phyloP scores from a whole-genome alignment of 1,284 basidiomycete genomes.

The Heterobasidion parviporum region DNA sequence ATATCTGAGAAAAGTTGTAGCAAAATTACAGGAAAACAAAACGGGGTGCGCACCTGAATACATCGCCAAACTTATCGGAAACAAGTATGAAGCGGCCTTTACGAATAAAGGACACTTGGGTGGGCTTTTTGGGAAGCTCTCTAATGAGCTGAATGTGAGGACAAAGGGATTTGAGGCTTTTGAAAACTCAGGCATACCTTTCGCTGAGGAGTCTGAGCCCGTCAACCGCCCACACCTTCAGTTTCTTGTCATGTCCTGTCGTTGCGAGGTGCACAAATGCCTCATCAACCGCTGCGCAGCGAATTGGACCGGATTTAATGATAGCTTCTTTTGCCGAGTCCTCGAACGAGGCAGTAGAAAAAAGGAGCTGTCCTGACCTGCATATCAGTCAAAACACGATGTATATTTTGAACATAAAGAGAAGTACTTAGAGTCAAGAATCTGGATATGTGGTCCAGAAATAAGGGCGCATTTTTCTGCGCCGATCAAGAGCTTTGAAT shows the following conservation, averaged over 20 bases:
- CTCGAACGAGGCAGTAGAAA: conserved; percentile 31
- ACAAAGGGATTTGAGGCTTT: background rate
- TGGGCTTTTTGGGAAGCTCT: conserved; percentile 72
- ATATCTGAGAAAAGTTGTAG: conserved; percentile 32
- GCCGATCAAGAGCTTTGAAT: conserved; percentile 36
- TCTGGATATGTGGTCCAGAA: conserved; percentile 53
- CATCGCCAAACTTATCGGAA: conserved; percentile 84
- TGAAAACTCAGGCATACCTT: conserved; percentile 36
- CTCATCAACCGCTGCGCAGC: conserved; percentile 47
- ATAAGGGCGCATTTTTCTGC: conserved; percentile 30
- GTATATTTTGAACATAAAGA: background rate
- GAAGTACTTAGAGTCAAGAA: conserved; percentile 42
- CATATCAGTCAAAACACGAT: conserved; percentile 9
- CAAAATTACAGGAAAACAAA: background rate
- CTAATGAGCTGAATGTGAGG: conserved; percentile 24
- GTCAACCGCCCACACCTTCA: conserved; percentile 68
- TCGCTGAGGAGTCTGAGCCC: conserved; percentile 47
- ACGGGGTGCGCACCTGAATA: conserved; percentile 52
- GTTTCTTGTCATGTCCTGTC: conserved; percentile 69
- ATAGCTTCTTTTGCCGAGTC: conserved; percentile 25
- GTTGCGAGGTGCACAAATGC: conserved; percentile 49
- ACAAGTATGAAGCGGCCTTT: conserved; percentile 56
- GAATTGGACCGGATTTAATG: conserved; percentile 47
- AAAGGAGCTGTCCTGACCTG: conserved; percentile 48
- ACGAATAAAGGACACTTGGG: conserved; percentile 49